Conservation (phyloP, 139 green algal genomes). For the Spirogloea muscicola region DNA sequence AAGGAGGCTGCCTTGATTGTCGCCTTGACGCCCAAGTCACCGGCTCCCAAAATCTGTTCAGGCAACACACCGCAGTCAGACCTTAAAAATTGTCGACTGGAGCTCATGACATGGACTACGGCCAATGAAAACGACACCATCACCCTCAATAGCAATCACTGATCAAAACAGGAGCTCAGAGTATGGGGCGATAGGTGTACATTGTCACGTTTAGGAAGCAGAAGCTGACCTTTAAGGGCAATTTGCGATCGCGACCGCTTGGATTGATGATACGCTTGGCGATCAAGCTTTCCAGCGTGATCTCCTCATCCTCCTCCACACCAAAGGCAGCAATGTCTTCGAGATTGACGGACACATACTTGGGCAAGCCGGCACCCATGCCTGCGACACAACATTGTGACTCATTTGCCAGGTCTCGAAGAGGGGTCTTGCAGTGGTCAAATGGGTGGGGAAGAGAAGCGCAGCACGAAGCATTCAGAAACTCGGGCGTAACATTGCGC, state of each 20-base stretch:
- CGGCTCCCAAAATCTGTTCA: constrained; percentile 78
- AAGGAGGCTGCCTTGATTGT: constrained; percentile 82
- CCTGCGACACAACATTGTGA: constrained; percentile 60
- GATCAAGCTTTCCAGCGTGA: constrained; percentile 76
- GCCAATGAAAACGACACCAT: neutral
- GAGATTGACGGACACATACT: constrained; percentile 89
- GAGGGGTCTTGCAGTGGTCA: neutral
- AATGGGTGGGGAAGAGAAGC: neutral
- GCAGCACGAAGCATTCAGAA: neutral
- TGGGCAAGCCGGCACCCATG: constrained; percentile 80
- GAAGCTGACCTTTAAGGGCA: constrained; percentile 83
- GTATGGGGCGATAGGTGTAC: too few species aligned
- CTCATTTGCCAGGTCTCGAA: neutral
- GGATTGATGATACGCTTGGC: constrained; percentile 74
- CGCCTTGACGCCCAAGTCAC: constrained; percentile 67
- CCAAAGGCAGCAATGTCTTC: constrained; percentile 61
- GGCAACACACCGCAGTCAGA: too few species aligned
- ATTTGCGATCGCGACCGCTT: constrained; percentile 67
- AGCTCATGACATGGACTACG: too few species aligned
- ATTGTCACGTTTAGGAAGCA: neutral
- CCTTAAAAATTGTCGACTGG: too few species aligned
- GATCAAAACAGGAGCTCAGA: too few species aligned
- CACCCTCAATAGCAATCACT: neutral
- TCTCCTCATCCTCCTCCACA: constrained; percentile 73
- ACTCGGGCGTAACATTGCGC: too few species aligned